phyloP scores from a whole-genome alignment of 805 yeast genomes.

The fission yeast (Schizosaccharomyces pombe) region ASM294v3 CU329670.1:1941501-1942000 shows the following conservation, averaged over 20 bases:
- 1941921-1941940: conserved; percentile 29
- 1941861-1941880: conserved; percentile 30
- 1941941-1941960: conserved; percentile 20
- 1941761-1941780: conserved; percentile 25
- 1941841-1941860: conserved; percentile 33
- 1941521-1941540: conserved; percentile 10
- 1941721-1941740: conserved; percentile 19
- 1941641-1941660: conserved; percentile 27
- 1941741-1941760: conserved; percentile 21
- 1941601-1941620: conserved; percentile 21
- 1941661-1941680: conserved; percentile 21
- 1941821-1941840: conserved; percentile 27
- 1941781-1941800: conserved; percentile 13
- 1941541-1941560: conserved; percentile 19
- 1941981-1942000: conserved; percentile 23
- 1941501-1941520: conserved; percentile 20
- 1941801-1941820: conserved; percentile 15
- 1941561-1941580: conserved; percentile 20
- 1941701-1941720: conserved; percentile 18
- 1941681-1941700: conserved; percentile 18
- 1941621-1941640: conserved; percentile 25
- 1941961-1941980: conserved; percentile 18
- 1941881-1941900: conserved; percentile 27
- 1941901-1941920: conserved; percentile 22
- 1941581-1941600: conserved; percentile 20